Base-by-base conservation (phyloP, 2,329 filamentous ascomycete species). In the Penicillium thymicola region DNA sequence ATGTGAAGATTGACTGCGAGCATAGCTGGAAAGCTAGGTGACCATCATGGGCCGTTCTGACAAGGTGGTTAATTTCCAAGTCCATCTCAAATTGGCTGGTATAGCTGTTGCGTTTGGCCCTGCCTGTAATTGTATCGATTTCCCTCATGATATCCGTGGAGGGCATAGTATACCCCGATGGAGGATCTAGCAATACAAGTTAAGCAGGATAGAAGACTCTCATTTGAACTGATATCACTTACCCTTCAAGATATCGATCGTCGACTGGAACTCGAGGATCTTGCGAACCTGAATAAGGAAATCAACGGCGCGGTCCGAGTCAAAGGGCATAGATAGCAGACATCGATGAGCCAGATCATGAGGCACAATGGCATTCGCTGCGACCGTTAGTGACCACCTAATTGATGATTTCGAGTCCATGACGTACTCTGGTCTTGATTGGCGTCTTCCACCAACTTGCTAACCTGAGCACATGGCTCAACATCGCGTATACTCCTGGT, bases 31-130 rank as follows among this genome's bases (percentile, higher is more conserved):
- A 67, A 14, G 10, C 41, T 14, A 76, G 63, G 65, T 90, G 87
- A 1, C 85, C 85, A 66, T 90, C 87, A 62, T 89, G 85, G 4
- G 83, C 81, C 1, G 75, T 76, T 25, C 78, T 76, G 36, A 85
- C 75, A 8, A 83, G 70, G 36, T 77, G 70, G 55, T 82, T 81
- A 2, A 89, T 74, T 28, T 82, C 81, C 8, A 73, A 59, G 62
- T 84, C 80, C 60, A 85, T 83, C 8, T 81, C 78, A 65, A 81
- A 83, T 63, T 86, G 82, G 66, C 76, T 81, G 4, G 71, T 66
- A 62, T 80, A 85, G 3, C 69, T 68, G 18, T 76, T 75, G 3
- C 66, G 68, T 23, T 67, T 59, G 5, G 78, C 75, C 16, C 78
- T 81, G 5, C 69, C 57, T 41, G 73, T 71, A 47, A 85, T 80